Evolutionary conservation across 78 protist species (phyloP).

Genomic region (Cavenderia fasciculata): DNA sequence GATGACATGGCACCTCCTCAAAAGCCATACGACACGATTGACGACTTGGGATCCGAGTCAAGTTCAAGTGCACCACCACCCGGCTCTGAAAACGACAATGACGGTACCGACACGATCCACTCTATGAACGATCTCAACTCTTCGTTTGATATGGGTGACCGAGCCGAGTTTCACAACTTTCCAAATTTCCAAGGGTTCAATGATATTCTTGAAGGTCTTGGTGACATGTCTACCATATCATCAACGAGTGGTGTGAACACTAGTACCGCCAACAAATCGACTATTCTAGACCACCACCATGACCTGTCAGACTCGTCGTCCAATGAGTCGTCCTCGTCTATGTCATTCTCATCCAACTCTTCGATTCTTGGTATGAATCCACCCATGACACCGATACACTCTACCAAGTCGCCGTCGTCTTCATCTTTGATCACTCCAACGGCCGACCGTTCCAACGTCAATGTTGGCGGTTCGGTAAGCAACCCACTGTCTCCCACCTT

Average conservation of each 20-base stretch:
- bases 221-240: conserved; percentile 59
- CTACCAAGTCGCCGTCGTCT: not conserved
- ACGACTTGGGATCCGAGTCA: not conserved
- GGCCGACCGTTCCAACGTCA: not conserved
- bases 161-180: conserved; percentile 57
- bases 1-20: conserved; percentile 16
- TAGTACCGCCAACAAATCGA: not conserved
- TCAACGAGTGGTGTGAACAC: not conserved
- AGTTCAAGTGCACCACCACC: conserved; percentile 18
- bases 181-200: conserved; percentile 80
- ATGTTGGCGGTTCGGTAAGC: not conserved
- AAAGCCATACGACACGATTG: conserved; percentile 7
- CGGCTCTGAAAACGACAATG: conserved; percentile 13
- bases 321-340: not conserved
- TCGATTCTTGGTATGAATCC: not conserved
- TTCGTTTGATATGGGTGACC: not conserved
- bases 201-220: conserved; percentile 74
- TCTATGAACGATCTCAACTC: conserved; percentile 27
- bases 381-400: not conserved
- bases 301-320: conserved; percentile 3
- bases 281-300: too few species aligned
- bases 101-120: conserved; percentile 22
- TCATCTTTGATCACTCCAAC: not conserved
- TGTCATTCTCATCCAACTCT: conserved; percentile 2
- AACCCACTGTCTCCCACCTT: not conserved